Base-by-base conservation (phyloP, 176 grass and related monocot genomes). In the Secale cereale region DNA sequence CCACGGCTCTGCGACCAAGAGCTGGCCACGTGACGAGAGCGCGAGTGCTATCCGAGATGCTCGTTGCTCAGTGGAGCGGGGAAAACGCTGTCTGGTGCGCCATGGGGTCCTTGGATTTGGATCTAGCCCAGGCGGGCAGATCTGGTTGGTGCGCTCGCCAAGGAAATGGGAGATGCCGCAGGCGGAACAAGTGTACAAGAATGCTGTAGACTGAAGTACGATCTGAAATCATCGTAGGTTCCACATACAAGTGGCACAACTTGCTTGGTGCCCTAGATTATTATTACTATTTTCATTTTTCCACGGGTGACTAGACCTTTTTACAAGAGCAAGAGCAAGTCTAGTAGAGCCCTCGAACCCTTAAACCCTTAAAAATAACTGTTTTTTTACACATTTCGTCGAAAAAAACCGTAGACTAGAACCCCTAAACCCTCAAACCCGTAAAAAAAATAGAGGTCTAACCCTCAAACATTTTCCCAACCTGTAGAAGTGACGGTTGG, bases 1-100 rank as follows among this genome's bases (percentile, higher is more conserved):
- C 5, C 16, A 11, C 52, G 37, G 76, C 59, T 72, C 56, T n/a
- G 70, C 37, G 78, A 64, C 71, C 7, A 1, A 50, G 65, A 64
- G 5, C 19, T 2, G 29, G 63, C 71, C 88, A 89, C 83, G 78
- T 82, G 63, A 57, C 54, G 12, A 25, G 45, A 39, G 3, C 15
- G 28, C 23, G 0, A 1, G 31, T 20, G 65, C 79, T 57, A 9
- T 48, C 67, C 37, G 10, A 32, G 70, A 37, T n/a, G 32, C 59
- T 60, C 10, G 71, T 36, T 37, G 43, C 40, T 41, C 40, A 41
- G 43, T 43, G 40, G n/a, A n/a, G 32, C 4, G 32, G 17, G 19
- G 74, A 6, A 10, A 20, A 65, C 7, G 77, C 32, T 30, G 48
- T 43, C 7, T n/a, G 17, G 11, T 56, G 83, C 14, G 27, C 11